A percentile compares a stretch with the other conserved stretches of the same genome.
phyloP scores from a whole-genome alignment of 495 filamentous ascomycete species.

The Penicillium waksmanii region DNA sequence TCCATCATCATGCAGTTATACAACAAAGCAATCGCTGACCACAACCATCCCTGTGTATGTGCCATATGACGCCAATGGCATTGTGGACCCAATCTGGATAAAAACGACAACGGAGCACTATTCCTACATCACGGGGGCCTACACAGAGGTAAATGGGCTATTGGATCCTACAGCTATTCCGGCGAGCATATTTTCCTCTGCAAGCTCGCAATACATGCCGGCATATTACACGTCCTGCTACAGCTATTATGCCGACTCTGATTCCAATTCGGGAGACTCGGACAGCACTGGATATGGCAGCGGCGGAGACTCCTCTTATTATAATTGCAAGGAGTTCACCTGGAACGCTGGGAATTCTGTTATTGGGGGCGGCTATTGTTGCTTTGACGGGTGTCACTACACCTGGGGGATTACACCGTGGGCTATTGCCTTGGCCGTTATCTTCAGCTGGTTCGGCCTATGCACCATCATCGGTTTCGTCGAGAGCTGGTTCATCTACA shows the following conservation, averaged over 20 bases:
- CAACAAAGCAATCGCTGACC: constrained; percentile 17
- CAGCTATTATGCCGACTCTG: neutral
- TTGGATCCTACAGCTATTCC: constrained; percentile 28
- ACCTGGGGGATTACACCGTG: constrained; percentile 29
- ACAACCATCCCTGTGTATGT: constrained; percentile 25
- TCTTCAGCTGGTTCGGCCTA: constrained; percentile 38
- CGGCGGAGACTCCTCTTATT: neutral
- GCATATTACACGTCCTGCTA: constrained; percentile 14
- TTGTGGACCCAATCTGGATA: constrained; percentile 14
- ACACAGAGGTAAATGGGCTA: constrained; percentile 23
- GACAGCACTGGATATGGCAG: neutral
- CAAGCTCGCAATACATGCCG: constrained; percentile 23
- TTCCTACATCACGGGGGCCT: constrained; percentile 10
- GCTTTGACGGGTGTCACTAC: constrained; percentile 20
- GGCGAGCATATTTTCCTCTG: constrained; percentile 22
- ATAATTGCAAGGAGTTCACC: constrained; percentile 15
- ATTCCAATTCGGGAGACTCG: neutral
- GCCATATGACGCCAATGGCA: constrained; percentile 16
- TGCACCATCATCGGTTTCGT: constrained; percentile 45
- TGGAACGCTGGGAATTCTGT: constrained; percentile 14
- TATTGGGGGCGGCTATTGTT: constrained; percentile 22
- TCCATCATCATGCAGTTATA: constrained; percentile 28
- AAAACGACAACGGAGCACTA: constrained; percentile 30
- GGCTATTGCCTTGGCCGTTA: constrained; percentile 37
- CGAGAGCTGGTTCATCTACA: constrained; percentile 50